Conservation (phyloP, 345 rosid species). For the Brassica juncea region DNA sequence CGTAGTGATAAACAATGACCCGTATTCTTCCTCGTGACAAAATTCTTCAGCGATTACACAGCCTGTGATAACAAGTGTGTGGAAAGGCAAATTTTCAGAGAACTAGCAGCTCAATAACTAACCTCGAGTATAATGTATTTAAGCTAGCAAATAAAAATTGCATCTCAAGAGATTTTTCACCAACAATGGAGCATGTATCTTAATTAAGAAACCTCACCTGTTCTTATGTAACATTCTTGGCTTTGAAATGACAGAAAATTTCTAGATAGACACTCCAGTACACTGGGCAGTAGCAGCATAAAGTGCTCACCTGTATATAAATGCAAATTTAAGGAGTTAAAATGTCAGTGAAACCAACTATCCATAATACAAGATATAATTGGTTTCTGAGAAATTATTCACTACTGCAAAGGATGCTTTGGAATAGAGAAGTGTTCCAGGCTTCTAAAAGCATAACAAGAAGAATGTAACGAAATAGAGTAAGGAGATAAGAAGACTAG, state of each 20-base stretch:
- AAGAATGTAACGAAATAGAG: background rate
- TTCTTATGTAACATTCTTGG: constrained; percentile 86
- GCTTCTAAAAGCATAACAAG: constrained; percentile 18
- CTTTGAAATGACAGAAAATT: constrained; percentile 78
- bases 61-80: constrained; percentile 47
- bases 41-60: constrained; percentile 90
- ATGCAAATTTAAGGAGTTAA: constrained; percentile 29
- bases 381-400: background rate
- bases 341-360: constrained; percentile 7
- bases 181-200: background rate
- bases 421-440: background rate
- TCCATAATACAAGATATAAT: constrained; percentile 7
- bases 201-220: constrained; percentile 54
- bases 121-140: background rate
- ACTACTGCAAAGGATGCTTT: background rate
- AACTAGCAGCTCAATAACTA: constrained; percentile 10
- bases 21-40: constrained; percentile 82
- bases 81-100: constrained; percentile 17
- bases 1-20: constrained; percentile 68
- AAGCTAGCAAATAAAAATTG: background rate
- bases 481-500: constrained; percentile 18
- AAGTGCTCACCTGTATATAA: constrained; percentile 77
- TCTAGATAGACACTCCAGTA: constrained; percentile 80
- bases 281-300: constrained; percentile 65
- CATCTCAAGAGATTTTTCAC: background rate